Conservation (phyloP, 2,329 filamentous ascomycete species). For the Aspergillus niger region DNA sequence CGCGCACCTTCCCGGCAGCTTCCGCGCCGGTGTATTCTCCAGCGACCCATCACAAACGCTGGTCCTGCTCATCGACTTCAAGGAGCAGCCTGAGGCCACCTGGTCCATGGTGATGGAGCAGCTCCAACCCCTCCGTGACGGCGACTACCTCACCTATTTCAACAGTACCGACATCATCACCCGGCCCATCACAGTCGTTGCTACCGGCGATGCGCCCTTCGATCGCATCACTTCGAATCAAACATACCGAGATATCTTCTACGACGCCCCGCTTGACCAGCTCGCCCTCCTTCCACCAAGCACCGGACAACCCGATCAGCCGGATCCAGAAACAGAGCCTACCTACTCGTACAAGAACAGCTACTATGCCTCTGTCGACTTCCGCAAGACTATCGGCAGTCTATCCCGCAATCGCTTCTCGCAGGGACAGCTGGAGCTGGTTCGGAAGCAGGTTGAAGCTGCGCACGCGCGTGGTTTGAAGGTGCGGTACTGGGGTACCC, state of each 20-base stretch:
- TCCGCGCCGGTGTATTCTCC: conserved; percentile 57
- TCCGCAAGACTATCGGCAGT: conserved; percentile 56
- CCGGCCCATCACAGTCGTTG: conserved; percentile 51
- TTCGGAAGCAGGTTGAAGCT: conserved; percentile 50
- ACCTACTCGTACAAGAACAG: conserved; percentile 60
- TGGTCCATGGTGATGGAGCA: conserved; percentile 36
- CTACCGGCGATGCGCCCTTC: conserved; percentile 51
- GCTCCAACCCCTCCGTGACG: conserved; percentile 45
- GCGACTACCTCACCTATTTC: conserved; percentile 48
- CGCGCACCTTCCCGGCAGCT: conserved; percentile 20
- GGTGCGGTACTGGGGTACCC: conserved; percentile 63
- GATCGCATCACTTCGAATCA: conserved; percentile 39
- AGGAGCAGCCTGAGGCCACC: conserved; percentile 52
- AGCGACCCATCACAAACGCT: conserved; percentile 56
- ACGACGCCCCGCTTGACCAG: conserved; percentile 49
- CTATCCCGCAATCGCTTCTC: conserved; percentile 53
- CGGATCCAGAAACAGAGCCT: neutral
- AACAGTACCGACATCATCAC: conserved; percentile 39
- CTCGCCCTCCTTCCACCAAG: neutral
- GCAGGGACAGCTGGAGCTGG: conserved; percentile 44
- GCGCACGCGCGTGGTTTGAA: conserved; percentile 58
- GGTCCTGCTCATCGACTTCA: conserved; percentile 69
- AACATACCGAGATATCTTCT: conserved; percentile 52
- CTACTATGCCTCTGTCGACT: conserved; percentile 66
- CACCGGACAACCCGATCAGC: neutral